Evolutionary conservation across 176 grass and related monocot species (phyloP).

Genomic region (Aechmea fasciata): DNA sequence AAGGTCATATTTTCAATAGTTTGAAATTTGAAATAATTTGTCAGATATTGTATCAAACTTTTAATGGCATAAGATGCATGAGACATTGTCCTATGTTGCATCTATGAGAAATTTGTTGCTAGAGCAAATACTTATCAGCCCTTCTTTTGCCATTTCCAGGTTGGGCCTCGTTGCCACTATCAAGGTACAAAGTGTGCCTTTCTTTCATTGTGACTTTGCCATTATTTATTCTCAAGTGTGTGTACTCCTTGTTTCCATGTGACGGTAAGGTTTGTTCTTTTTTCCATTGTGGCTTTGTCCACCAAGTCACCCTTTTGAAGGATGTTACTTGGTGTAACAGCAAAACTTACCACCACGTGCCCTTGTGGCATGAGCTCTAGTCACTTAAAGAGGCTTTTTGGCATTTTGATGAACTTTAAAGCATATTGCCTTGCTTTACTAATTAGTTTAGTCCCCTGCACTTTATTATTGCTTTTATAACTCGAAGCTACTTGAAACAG

Average conservation of each 20-base stretch:
- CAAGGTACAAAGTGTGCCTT: conserved; percentile 45
- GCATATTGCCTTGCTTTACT: too few relatives aligned
- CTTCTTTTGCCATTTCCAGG: conserved; percentile 35
- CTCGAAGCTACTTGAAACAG: too few relatives aligned
- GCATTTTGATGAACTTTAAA: too few relatives aligned
- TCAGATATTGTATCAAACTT: background rate
- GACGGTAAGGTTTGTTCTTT: too few relatives aligned
- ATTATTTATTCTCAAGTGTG: background rate
- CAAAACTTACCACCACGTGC: too few relatives aligned
- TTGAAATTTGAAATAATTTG: background rate
- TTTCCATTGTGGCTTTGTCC: too few relatives aligned
- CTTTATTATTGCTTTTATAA: too few relatives aligned
- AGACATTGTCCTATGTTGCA: background rate
- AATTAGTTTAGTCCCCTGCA: too few relatives aligned
- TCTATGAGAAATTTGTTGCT: background rate
- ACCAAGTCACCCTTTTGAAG: too few relatives aligned
- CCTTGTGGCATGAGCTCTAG: too few relatives aligned
- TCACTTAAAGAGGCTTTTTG: too few relatives aligned
- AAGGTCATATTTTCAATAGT: background rate
- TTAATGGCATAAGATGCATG: background rate
- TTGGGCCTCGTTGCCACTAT: conserved; percentile 84
- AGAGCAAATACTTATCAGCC: conserved; percentile 1
- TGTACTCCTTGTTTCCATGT: background rate
- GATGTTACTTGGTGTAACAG: too few relatives aligned
- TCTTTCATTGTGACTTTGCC: background rate